phyloP scores from a whole-genome alignment of 768 basidiomycete species.

The Mrakia hoshinonis region DNA sequence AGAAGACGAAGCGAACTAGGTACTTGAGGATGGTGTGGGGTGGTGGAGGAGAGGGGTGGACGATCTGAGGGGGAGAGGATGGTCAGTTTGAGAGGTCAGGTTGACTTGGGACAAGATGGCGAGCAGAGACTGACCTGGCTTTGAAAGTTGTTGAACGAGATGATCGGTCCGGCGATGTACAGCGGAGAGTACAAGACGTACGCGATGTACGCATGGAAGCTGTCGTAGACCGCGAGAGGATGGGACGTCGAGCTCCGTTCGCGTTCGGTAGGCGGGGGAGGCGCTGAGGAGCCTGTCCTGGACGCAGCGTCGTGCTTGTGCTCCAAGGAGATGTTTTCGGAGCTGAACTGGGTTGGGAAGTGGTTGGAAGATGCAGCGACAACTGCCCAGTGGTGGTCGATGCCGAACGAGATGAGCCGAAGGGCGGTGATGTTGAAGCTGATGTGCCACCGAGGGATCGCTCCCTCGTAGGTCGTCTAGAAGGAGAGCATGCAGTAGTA shows the following conservation, averaged over 20 bases:
- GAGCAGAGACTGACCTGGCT: slow-evolving; percentile 60
- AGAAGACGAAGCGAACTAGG: slow-evolving; percentile 6
- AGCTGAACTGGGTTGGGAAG: background rate
- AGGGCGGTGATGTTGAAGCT: slow-evolving; percentile 95
- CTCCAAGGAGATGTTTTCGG: background rate
- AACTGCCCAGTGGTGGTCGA: slow-evolving; percentile 82
- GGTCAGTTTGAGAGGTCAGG: slow-evolving; percentile 1
- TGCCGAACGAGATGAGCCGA: slow-evolving; percentile 79
- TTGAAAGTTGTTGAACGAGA: slow-evolving; percentile 90
- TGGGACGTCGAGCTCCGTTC: slow-evolving; percentile 53
- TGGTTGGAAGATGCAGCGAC: slow-evolving; percentile 6
- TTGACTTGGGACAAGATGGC: too few relatives aligned
- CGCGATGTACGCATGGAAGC: slow-evolving; percentile 62
- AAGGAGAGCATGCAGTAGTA: background rate
- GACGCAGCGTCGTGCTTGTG: background rate
- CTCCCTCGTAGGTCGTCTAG: slow-evolving; percentile 48
- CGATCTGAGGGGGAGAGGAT: background rate
- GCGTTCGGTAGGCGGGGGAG: slow-evolving; percentile 40
- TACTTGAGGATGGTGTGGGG: background rate
- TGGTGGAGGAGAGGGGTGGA: background rate
- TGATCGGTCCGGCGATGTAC: slow-evolving; percentile 91
- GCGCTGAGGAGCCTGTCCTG: background rate
- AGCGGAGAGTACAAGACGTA: slow-evolving; percentile 88
- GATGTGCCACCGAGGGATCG: slow-evolving; percentile 87
- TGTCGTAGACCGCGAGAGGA: slow-evolving; percentile 50